phyloP scores from a whole-genome alignment of 768 basidiomycete genomes.

The Trametes villosa region DNA sequence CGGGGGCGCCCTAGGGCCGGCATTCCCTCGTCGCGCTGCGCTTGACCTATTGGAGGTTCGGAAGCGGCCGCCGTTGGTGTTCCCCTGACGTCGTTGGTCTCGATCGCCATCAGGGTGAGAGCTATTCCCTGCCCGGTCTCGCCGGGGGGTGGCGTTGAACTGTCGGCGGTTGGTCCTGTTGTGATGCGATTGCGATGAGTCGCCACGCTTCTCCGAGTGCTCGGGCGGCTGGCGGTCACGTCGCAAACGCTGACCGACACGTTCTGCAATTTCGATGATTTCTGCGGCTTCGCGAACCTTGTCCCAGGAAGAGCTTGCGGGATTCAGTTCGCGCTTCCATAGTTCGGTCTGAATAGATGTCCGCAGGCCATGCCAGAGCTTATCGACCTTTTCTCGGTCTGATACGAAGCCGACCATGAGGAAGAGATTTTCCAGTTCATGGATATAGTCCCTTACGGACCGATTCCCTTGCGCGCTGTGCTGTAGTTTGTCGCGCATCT shows the following conservation, averaged over 20 bases:
- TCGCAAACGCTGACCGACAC: not conserved
- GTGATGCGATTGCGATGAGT: too few relatives aligned
- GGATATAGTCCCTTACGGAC: conserved; percentile 17
- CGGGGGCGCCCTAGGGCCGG: not conserved
- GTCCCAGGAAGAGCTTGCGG: not conserved
- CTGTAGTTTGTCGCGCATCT: conserved; percentile 10
- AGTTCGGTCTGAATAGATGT: conserved; percentile 7
- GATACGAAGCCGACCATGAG: conserved; percentile 16
- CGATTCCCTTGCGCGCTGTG: not conserved
- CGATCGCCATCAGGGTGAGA: too few relatives aligned
- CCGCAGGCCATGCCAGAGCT: conserved; percentile 15
- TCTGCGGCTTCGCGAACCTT: conserved; percentile 5
- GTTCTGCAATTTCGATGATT: conserved; percentile 8
- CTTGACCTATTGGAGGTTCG: too few relatives aligned
- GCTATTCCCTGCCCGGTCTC: too few relatives aligned
- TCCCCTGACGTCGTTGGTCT: too few relatives aligned
- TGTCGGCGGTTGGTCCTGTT: too few relatives aligned
- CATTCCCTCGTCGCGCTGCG: too few relatives aligned
- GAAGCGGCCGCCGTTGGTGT: too few relatives aligned
- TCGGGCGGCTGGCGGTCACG: not conserved
- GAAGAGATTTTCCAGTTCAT: conserved; percentile 24
- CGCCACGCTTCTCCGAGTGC: too few relatives aligned
- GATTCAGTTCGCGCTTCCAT: conserved; percentile 2
- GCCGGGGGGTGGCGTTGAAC: too few relatives aligned
- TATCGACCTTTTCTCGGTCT: conserved; percentile 1